These are phyloP conservation scores for Amanita muscaria DNA, from an alignment of 768 basidiomycete genomes.

Conservation along the genomic window DNA sequence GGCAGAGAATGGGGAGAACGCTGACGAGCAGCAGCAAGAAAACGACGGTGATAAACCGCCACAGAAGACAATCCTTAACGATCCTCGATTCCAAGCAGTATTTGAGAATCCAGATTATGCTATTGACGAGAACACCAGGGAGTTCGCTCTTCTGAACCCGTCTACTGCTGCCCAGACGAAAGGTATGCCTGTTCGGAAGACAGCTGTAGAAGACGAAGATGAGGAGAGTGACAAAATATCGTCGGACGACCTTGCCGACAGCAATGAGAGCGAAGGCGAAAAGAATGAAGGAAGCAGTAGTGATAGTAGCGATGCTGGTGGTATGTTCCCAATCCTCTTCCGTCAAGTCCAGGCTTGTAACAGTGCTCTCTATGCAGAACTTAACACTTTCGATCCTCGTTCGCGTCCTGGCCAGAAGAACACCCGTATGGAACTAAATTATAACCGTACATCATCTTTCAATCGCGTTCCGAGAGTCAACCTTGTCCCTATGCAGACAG, in stretches of 20 bases:
- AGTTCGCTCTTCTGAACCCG: constrained; percentile 91
- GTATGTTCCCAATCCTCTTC: constrained; percentile 21
- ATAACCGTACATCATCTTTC: constrained; percentile 30
- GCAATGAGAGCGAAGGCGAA: constrained; percentile 32
- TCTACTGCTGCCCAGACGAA: constrained; percentile 58
- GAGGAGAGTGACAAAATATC: constrained; percentile 74
- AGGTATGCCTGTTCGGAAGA: constrained; percentile 40
- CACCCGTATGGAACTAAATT: constrained; percentile 35
- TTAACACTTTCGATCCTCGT: constrained; percentile 43
- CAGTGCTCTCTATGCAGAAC: constrained; percentile 25
- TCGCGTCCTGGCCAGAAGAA: constrained; percentile 42
- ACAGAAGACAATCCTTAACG: constrained; percentile 49
- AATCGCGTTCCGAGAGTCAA: constrained; percentile 48
- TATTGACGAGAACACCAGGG: constrained; percentile 81
- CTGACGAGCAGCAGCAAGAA: constrained; percentile 28
- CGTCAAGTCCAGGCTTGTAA: constrained; percentile 2
- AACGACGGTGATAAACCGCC: constrained; percentile 24
- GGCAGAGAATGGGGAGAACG: constrained; percentile 27
- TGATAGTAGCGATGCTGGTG: constrained; percentile 53
- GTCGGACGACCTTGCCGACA: constrained; percentile 43
- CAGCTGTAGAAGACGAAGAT: constrained; percentile 82
- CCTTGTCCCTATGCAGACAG: constrained; percentile 56
- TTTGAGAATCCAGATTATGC: constrained; percentile 89
- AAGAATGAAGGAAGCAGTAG: constrained; percentile 26
- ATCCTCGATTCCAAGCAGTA: constrained; percentile 83